Evolutionary conservation across 2,329 filamentous ascomycete species (phyloP), one percentile per base, ranked within the genome.

Genomic region (Sclerotinia trifoliorum): DNA sequence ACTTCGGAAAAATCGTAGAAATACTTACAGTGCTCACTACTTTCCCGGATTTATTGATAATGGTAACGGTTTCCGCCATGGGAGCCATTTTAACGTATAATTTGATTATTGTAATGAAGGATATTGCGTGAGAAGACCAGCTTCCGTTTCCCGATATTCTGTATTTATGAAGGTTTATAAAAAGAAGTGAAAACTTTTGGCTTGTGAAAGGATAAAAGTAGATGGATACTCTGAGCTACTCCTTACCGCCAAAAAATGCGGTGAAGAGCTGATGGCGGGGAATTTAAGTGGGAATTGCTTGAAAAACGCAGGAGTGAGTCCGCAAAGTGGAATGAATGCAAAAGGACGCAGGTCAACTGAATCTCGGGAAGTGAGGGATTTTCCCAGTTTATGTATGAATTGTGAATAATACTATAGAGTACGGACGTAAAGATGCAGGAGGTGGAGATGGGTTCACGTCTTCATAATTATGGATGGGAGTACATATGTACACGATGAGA

Each of bases 11-110:
- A 54, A 49, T 69, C 58, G 61, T 70, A 67, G 64, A 69, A n/a
- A n/a, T 35, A 71, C 90, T 79, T 84, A 94, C 92, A 69, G 90
- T 95, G 83, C 89, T 94, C 74, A 97, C 92, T 63, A 96, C 89
- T 81, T 96, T 96, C 75, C 93, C 93, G 68, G 92, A 95, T 79
- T 87, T 93, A 82, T 96, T 95, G 80, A 96, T 90, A 76, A 96
- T 91, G 73, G 92, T 94, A 74, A 97, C 88, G 62, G 92, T 94
- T 80, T 96, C 90, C 71, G 85, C 83, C 44, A 86, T 68, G 65
- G 74, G 64, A 67, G 65, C 19, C 65, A 67, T 67, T 26, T 52
- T 62, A 52, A 66, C 24, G 65, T 61, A 52, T 52, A 32, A 52
- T 26, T 21, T 32, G 17, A 29, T 17, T 62, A 39, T 32, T n/a